phyloP scores from a whole-genome alignment of 2,329 filamentous ascomycete species.

The Neofusicoccum sp. region DNA sequence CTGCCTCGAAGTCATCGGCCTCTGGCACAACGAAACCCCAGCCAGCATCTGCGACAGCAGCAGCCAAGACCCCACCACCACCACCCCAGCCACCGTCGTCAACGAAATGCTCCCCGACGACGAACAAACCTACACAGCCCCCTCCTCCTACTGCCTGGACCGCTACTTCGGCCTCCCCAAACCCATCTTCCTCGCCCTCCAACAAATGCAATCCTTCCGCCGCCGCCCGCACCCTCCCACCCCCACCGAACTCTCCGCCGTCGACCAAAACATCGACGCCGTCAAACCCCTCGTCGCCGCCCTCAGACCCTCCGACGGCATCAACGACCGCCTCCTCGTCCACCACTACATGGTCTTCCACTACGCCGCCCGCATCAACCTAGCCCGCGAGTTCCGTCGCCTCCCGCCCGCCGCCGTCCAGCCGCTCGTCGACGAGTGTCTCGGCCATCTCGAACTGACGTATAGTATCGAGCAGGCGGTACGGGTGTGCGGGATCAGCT shows the following conservation, averaged over 20 bases:
- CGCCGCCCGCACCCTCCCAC: background rate
- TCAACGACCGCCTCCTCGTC: conserved; percentile 1
- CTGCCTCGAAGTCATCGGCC: conserved; percentile 10
- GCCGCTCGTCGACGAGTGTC: background rate
- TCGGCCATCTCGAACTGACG: conserved; percentile 5
- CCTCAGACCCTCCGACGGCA: background rate
- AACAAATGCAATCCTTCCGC: conserved; percentile 10
- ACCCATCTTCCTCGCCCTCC: conserved; percentile 4
- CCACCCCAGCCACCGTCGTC: background rate
- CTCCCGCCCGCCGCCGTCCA: background rate
- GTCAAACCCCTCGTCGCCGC: background rate
- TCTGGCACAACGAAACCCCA: conserved; percentile 5
- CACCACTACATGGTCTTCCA: conserved; percentile 13
- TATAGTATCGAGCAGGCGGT: conserved; percentile 11
- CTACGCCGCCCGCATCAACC: conserved; percentile 12
- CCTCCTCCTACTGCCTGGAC: conserved; percentile 11
- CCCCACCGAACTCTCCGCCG: background rate
- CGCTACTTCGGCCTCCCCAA: conserved; percentile 13
- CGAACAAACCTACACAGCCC: background rate
- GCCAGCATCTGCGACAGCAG: background rate
- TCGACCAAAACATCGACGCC: background rate
- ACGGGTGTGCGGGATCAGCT: conserved; percentile 7
- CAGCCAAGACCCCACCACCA: background rate
- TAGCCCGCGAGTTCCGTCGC: conserved; percentile 10
- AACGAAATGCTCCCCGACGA: conserved; percentile 1